Evolutionary conservation across 345 rosid genomes (phyloP), one percentile per base, ranked within the genome.

Genomic region (Bretschneidera sinensis): DNA sequence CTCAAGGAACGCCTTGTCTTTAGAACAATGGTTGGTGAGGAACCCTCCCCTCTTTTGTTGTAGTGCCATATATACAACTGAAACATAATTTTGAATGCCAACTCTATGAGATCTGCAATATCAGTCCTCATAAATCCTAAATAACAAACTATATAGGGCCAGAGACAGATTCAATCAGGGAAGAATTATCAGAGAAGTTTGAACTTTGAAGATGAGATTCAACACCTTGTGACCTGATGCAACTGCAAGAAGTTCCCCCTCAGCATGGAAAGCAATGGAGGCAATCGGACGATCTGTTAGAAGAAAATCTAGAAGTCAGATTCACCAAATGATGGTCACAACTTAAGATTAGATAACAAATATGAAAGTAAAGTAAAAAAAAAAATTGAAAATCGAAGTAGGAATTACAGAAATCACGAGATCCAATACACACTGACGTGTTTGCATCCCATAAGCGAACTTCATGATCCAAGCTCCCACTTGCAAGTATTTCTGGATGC

Each of bases 391-490:
- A 63, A 20, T 17, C 24, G 9, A 51, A 28, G 24, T 25, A 66
- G 47, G 24, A 71, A 73, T 66, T 87, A 87, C 95, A 81, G 74
- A 87, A 87, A 78, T 85, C 85, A 73, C 78, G 85, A 62, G 85
- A 79, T 67, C 84, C 85, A 53, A 81, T 75, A 57, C 91, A 87
- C 72, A 78, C 95, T 1, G 85, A 61, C 20, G 85, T 83, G 69
- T 75, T 85, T 72, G 91, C 83, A 79, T 85, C 78, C 95, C 95
- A 87, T 55, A 85, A 74, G 75, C 89, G 87, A 72, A 87, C 91
- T 75, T 87, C 87, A 60, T 79, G 83, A 79, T 87, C 95, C 78
- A 87, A 85, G 76, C 95, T 87, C 70, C 95, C 91, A 79, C 91
- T 87, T 55, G 95, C 95, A 79, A 87, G 81, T 69, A 87, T 83